Evolutionary conservation across 2,329 filamentous ascomycete species (phyloP), one percentile per base, ranked within the genome.

Genomic region (Volutella citrinella): DNA sequence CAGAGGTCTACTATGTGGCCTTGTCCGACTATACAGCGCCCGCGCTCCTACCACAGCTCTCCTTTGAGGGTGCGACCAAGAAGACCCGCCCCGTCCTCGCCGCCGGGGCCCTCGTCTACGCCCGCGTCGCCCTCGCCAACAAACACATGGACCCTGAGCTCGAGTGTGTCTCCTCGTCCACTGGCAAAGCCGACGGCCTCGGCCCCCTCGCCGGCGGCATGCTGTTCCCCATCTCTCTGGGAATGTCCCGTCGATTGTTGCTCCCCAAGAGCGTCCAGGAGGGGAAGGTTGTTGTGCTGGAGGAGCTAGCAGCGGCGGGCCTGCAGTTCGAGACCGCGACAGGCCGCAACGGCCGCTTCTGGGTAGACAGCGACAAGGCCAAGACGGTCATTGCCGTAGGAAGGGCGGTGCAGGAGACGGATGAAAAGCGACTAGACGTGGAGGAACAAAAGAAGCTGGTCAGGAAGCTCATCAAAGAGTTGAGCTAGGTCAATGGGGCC

Each of bases 251-350:
- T 34, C 72, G 90, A 33, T 63, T 95, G 43, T 72, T 96, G 63
- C 74, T 78, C 65, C 72, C 76, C 30, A 77, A 76, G 50, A 73
- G 74, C 25, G 70, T 69, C 11, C 72, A 78, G 32, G 71, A 76
- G 32, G 84, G 82, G 12, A 77, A 76, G 15, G 62, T 95, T 7
- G 76, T 80, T 5, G 74, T 96, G 17, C 63, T 97, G 36, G 87
- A 95, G 44, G 85, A 88, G 55, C 66, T 97, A 11, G 90, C 83
- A 4, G 61, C 57, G 4, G 81, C 82, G 38, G 91, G 87, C 34
- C 64, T 95, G 11, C 81, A 85, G 14, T 98, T 97, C 59, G 93
- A 98, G 69, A 86, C 94, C 40, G 91, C 91, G 1, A 86, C 95
- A 8, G 93, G 93, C 13, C 79, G 88, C 54, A 98, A 98, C 61